Base-by-base conservation (phyloP, 106 monocot genomes). In the Alisma plantagoaquatica region DNA sequence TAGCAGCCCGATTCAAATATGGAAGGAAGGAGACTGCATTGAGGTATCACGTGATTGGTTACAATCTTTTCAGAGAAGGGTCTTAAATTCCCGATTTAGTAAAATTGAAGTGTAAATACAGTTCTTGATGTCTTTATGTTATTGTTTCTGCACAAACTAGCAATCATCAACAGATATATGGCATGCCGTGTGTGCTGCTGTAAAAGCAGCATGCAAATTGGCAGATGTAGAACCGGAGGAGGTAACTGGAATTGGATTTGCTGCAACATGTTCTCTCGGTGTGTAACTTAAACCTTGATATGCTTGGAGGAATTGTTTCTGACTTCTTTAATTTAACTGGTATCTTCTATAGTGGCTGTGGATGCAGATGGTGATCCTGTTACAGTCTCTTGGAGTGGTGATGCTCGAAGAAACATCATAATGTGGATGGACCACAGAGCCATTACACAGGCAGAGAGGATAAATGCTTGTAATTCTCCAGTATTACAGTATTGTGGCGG, bases 401-500 rank as follows among this genome's bases (percentile, higher is more conserved):
- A 96, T 74, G 70, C 77, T 41, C 78, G 96, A 54, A 78, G 85
- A 69, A 98, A 98, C 60, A 57, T 98, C 43, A 82, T 98, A 10
- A 89, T 98, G 11, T 89, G 96, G 96, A 89, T 89, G 89, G 96
- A 98, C 49, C 89, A 98, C 51, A 89, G 96, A 72, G 89, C 96
- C 43, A 78, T 96, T 24, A 54, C 78, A 42, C 96, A 98, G 64
- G 96, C 89, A 33, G 81, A 89, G 60, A 46, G 60, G 33, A 98
- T 98, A 29, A 89, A 98, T 59, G 70, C 78, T 38, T 29, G 23
- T 21, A 79, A 84, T 18, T 89, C 96, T 41, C 77, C 84, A 48
- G 89, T 98, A 32, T 55, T 98, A 19, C 84, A 84, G 57, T 98
- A 78, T 47, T 89, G 81, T 64, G 96, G 96, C 28, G 96, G 96